Base-by-base conservation (phyloP, 31 red algal species). In the Asparagopsis taxiformis region DNA sequence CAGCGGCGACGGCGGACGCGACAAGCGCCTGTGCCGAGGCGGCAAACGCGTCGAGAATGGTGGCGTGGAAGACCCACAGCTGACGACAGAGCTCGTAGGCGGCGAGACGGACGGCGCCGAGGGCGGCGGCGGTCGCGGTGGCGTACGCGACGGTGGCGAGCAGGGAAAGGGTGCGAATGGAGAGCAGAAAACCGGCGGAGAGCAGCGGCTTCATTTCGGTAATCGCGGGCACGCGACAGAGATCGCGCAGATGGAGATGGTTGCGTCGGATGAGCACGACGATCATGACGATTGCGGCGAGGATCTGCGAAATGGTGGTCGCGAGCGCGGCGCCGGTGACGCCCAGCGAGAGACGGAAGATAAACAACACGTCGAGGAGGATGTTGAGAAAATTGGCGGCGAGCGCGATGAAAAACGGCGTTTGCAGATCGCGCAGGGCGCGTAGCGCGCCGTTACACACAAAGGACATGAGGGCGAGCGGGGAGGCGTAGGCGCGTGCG, bases 361-460 rank as follows among this genome's bases (percentile, higher is more conserved):
- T 97, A 38, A 97, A 79, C 26, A 97, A 19, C n/a, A 84, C 35
- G 80, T 97, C 93, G 34, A 92, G 75, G 29, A 76, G 46, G 20
- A 97, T 53, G 57, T 97, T 97, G 17, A 81, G 28, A 16, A 79
- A 8, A 32, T 97, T 97, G 19, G 82, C 72, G 8, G 62, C 24
- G n/a, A 92, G 15, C 21, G 88, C 62, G 41, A 85, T 60, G 59
- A 62, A 51, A 29, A 97, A 77, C 8, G 88, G 84, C n/a, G 82
- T 92, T 31, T 52, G 61, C 7, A 73, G 58, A 33, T 97, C 93
- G 44, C 70, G 74, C 31, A 88, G 74, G 32, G 80, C 93, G 39
- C 93, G 74, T 28, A 89, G 69, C 23, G 88, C 82, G 43, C 93
- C 93, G 34, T 60, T 82, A 44, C 72, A 24, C 10, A 82, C 90